Conservation (phyloP, 2,329 filamentous ascomycete genomes). For the Exophiala sp. region DNA sequence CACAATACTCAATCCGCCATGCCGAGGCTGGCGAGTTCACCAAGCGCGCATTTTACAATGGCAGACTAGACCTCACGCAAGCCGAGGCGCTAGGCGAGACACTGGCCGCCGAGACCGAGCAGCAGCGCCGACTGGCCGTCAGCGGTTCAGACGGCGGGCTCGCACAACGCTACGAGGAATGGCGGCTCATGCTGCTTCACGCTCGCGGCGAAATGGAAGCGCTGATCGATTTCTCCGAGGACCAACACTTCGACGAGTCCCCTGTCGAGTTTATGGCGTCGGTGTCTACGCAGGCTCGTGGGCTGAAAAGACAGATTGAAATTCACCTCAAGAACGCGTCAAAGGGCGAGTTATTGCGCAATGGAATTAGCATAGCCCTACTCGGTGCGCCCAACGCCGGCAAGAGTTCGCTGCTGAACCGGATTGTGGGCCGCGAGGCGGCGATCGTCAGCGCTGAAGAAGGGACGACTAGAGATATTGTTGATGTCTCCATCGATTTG, state of each 20-base stretch:
- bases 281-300: conserved; percentile 62
- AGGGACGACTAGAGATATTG: conserved; percentile 88
- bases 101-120: conserved; percentile 72
- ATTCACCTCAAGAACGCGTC: conserved; percentile 73
- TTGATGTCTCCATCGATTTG: conserved; percentile 87
- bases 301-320: conserved; percentile 61
- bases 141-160: conserved; percentile 69
- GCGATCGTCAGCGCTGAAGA: conserved; percentile 92
- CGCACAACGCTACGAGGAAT: conserved; percentile 73
- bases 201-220: conserved; percentile 91
- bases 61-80: conserved; percentile 80
- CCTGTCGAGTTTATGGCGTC: conserved; percentile 67
- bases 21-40: conserved; percentile 97
- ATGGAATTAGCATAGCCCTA: conserved; percentile 80
- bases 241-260: conserved; percentile 93
- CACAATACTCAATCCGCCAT: conserved; percentile 62
- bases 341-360: conserved; percentile 76
- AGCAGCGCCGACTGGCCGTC: conserved; percentile 83
- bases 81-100: conserved; percentile 64
- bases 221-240: conserved; percentile 93
- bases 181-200: conserved; percentile 72
- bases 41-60: conserved; percentile 81
- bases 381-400: conserved; percentile 90
- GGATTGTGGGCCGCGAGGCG: conserved; percentile 84
- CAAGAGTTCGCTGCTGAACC: conserved; percentile 90